Percentiles rank a stretch among this genome's conserved stretches.
Conservation (phyloP, 331 rosid genomes). For the Acacia concinna region DNA sequence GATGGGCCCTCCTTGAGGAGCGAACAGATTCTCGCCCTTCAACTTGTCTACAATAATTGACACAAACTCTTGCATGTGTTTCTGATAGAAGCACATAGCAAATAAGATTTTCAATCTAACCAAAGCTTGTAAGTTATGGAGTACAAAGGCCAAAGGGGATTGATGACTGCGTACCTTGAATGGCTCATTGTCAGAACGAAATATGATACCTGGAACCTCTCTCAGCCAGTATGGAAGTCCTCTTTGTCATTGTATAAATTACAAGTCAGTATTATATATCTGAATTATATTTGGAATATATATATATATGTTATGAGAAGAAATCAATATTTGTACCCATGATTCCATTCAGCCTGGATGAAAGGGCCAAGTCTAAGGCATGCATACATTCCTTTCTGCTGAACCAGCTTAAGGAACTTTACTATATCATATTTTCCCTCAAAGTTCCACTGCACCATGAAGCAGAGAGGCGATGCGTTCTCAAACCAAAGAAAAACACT, state of each 20-base stretch:
- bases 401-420: constrained; percentile 57
- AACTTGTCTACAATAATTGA: constrained; percentile 47
- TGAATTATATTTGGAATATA: neutral
- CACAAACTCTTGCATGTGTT: constrained; percentile 61
- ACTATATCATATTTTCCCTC: constrained; percentile 70
- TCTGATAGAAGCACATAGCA: constrained; percentile 27
- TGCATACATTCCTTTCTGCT: constrained; percentile 55
- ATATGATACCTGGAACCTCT: constrained; percentile 61
- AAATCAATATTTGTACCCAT: constrained; percentile 55
- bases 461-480: too few relatives aligned
- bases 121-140: neutral
- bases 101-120: neutral
- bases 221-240: constrained; percentile 96
- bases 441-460: constrained; percentile 49
- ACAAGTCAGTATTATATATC: neutral
- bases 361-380: constrained; percentile 88
- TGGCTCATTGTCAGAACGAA: constrained; percentile 71
- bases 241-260: constrained; percentile 29
- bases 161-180: constrained; percentile 54
- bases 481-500: neutral
- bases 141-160: neutral
- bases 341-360: constrained; percentile 98
- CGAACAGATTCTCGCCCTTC: constrained; percentile 71
- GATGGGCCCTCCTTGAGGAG: constrained; percentile 91
- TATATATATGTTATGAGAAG: neutral